Evolutionary conservation across 2,329 filamentous ascomycete species (phyloP), one percentile per base, ranked within the genome.

Genomic region (Madurella fahalii): DNA sequence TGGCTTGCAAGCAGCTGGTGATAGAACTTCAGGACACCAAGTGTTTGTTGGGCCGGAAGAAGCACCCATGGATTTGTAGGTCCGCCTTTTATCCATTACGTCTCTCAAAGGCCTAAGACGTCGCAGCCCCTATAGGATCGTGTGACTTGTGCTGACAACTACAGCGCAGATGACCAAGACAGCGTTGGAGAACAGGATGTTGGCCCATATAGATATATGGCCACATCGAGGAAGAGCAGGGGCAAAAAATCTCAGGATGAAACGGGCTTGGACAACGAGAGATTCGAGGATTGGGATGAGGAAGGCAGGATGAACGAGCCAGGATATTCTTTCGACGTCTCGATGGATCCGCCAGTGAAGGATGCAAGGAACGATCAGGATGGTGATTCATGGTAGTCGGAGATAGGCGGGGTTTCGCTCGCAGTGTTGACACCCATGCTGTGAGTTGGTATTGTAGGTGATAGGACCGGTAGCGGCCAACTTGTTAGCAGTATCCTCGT

Each of bases 401-500:
- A 37, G 34, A 15, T 2, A 37, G 11, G 11, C 34, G 13, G 2
- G 34, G 9, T 12, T 37, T 37, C 13, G 34, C 11, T 37, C 11
- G 11, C 34, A 37, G 13, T 4, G n/a, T n/a, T n/a, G n/a, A n/a
- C n/a, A n/a, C n/a, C n/a, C n/a, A n/a, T n/a, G 9, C 13, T 11
- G 9, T 37, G 9, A 12, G 34, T 2, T 9, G 11, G 34, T 15
- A 4, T 2, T 25, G 45, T 31, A n/a, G 20, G 13, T 2, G 13
- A 7, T 32, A 7, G 25, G 25, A 25, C 25, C 25, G 12, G 7
- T 2, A 30, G 9, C 12, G 20, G 32, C 25, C 15, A 25, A 12
- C 18, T 63, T 17, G 59, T 67, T 65, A 67, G 65, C 56, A 67
- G 65, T 67, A 65, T 65, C 60, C 64, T 62, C 48, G 45, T 45